Conservation (phyloP, 2,329 filamentous ascomycete genomes). For the Microsporum ferrugineum region DNA sequence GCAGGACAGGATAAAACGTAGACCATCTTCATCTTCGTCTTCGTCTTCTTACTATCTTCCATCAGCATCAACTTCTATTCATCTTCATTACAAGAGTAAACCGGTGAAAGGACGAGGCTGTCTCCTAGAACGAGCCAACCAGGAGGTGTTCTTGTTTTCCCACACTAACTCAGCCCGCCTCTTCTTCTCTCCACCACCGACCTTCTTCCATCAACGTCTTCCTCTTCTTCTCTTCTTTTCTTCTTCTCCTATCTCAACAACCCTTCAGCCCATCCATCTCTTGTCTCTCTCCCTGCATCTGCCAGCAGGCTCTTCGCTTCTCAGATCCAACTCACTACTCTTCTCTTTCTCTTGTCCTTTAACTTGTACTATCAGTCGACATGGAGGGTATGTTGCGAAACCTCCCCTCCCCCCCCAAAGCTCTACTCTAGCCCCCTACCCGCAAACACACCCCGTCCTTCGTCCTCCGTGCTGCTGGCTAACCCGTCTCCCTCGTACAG, state of each 20-base stretch:
- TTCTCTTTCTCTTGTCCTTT: constrained; percentile 14
- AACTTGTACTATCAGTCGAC: constrained; percentile 30
- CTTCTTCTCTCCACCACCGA: neutral
- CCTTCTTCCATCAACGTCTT: neutral
- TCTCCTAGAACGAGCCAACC: constrained; percentile 4
- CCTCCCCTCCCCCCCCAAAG: constrained; percentile 14
- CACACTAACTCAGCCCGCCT: constrained; percentile 7
- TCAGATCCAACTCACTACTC: constrained; percentile 19
- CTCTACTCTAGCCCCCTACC: constrained; percentile 19
- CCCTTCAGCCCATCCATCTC: constrained; percentile 13
- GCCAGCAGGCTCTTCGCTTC: constrained; percentile 20
- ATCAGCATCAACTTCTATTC: neutral
- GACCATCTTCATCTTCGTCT: neutral
- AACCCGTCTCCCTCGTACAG: constrained; percentile 47
- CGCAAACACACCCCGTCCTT: neutral
- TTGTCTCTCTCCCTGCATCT: constrained; percentile 17
- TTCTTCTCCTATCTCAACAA: neutral
- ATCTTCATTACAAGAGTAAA: neutral
- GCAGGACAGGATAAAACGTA: too few species aligned
- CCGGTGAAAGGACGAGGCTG: neutral
- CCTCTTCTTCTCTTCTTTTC: neutral
- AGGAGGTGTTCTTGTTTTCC: neutral
- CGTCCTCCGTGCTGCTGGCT: constrained; percentile 21
- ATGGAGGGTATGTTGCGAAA: constrained; percentile 51
- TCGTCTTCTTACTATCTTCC: neutral